Base-by-base conservation (phyloP, 2,329 filamentous ascomycete genomes). In the Aaosphaeria pasadenensis region DNA sequence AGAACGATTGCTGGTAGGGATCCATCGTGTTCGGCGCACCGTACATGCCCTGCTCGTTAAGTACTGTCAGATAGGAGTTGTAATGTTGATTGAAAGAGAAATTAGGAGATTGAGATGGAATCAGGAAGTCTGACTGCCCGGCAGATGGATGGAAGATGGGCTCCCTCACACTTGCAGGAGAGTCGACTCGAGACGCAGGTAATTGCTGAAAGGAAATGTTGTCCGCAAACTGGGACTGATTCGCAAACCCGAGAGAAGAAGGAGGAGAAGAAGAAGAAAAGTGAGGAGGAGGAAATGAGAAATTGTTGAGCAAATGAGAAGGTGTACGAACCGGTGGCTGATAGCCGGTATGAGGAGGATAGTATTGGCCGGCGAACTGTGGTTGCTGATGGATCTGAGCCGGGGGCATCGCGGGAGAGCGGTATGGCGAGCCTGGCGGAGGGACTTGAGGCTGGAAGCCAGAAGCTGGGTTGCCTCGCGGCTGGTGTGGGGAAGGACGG, bases 21-120 rank as follows among this genome's bases (percentile, higher is more conserved):
- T 71, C 67, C n/a, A 69, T 54, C 28, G 53, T 56, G 38, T 75
- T 75, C 11, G 78, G 79, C 62, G 77, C 87, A 47, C 75, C 77
- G 52, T 73, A 75, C 67, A 79, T 84, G 54, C 75, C 79, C 85
- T 92, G 87, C 66, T 81, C 75, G 74, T 81, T 81, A 60, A 79
- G 72, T 47, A 69, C 56, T 64, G 83, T 90, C 77, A 91, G 87
- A 82, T 81, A 79, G 56, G 81, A 79, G 70, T 91, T 86, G 79
- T 86, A 89, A 57, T 82, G 66, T 76, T 85, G 63, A 84, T 82
- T 50, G 17, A 87, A 87, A 54, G 85, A 85, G 49, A 91, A 72
- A 72, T 89, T 82, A 66, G 82, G 67, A 48, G 71, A 60, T 50
- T 63, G 42, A 50, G 54, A 40, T 49, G 55, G 45, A 54, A 62